Evolutionary conservation across 2,329 filamentous ascomycete genomes (phyloP).

Genomic region (Neonectria magnoliae): DNA sequence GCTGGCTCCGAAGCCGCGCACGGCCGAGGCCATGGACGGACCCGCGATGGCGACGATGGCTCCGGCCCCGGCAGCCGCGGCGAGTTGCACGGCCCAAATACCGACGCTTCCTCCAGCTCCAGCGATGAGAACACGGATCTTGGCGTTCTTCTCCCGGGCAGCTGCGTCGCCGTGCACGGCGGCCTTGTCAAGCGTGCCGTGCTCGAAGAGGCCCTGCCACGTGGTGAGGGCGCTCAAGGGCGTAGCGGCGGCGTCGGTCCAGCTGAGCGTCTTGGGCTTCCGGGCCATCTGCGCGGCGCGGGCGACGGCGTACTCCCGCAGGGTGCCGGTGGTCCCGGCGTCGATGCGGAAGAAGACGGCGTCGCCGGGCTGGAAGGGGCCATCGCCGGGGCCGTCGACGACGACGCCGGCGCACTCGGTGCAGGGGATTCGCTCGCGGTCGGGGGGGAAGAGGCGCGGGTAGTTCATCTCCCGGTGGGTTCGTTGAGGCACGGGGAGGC

Average conservation of each 20-base stretch:
- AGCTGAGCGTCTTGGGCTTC: slow-evolving; percentile 46
- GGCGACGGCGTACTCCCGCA: slow-evolving; percentile 48
- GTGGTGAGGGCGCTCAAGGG: slow-evolving; percentile 55
- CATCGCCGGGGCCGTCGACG: slow-evolving; percentile 42
- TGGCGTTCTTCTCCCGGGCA: slow-evolving; percentile 41
- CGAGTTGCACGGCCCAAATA: no score
- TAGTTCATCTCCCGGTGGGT: slow-evolving; percentile 43
- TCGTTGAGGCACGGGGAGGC: slow-evolving; percentile 48
- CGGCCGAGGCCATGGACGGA: slow-evolving; percentile 42
- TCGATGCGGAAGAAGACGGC: slow-evolving; percentile 48
- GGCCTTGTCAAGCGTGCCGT: slow-evolving; percentile 44
- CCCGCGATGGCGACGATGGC: slow-evolving; percentile 49
- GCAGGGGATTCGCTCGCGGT: slow-evolving; percentile 46
- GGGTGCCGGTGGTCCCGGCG: slow-evolving; percentile 42
- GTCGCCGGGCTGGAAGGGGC: slow-evolving; percentile 48
- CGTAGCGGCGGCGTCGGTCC: slow-evolving; percentile 49
- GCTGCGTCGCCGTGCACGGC: slow-evolving; percentile 42
- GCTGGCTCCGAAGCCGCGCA: slow-evolving; percentile 47
- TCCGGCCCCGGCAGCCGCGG: slow-evolving; percentile 40
- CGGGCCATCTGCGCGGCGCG: slow-evolving; percentile 47
- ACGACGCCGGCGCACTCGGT: slow-evolving; percentile 48
- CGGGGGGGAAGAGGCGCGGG: slow-evolving; percentile 32
- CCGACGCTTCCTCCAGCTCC: slow-evolving; percentile 19
- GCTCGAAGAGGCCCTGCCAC: slow-evolving; percentile 52
- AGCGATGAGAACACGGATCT: no score